phyloP scores from a whole-genome alignment of 2,329 filamentous ascomycete genomes.

The Alternaria brassicae region DNA sequence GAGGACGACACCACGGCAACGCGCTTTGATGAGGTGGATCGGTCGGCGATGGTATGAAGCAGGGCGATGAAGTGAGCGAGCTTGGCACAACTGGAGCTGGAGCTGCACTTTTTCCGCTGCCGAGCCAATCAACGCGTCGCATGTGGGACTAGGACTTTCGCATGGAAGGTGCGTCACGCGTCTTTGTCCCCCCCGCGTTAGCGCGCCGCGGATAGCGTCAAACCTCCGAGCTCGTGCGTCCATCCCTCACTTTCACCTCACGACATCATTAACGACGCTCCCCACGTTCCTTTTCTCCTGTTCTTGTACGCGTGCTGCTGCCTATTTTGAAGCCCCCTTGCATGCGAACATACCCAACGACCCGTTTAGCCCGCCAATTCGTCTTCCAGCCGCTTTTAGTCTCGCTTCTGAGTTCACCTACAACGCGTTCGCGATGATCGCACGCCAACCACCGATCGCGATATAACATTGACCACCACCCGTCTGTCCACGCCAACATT shows the following conservation, averaged over 20 bases:
- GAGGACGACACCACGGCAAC: constrained; percentile 38
- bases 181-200: constrained; percentile 23
- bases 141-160: constrained; percentile 7
- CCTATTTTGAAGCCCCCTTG: constrained; percentile 15
- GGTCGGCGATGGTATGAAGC: constrained; percentile 29
- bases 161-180: constrained; percentile 29
- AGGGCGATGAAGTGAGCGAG: constrained; percentile 36
- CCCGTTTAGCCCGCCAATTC: constrained; percentile 14
- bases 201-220: constrained; percentile 24
- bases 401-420: constrained; percentile 27
- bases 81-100: constrained; percentile 21
- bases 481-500: constrained; percentile 29
- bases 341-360: constrained; percentile 7
- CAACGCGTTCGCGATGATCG: constrained; percentile 48
- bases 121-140: constrained; percentile 36
- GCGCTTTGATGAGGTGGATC: constrained; percentile 35
- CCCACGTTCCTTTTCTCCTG: constrained; percentile 22
- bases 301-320: constrained; percentile 23
- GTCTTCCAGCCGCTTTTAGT: constrained; percentile 10
- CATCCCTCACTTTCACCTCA: constrained; percentile 19
- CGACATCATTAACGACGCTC: constrained; percentile 19
- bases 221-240: constrained; percentile 34
- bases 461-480: constrained; percentile 37
- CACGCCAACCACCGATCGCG: constrained; percentile 47
- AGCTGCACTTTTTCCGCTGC: constrained; percentile 26